Percentiles rank a stretch among this genome's conserved stretches.
phyloP scores from a whole-genome alignment of 345 rosid genomes.

The Euphorbia tirucalli region DNA sequence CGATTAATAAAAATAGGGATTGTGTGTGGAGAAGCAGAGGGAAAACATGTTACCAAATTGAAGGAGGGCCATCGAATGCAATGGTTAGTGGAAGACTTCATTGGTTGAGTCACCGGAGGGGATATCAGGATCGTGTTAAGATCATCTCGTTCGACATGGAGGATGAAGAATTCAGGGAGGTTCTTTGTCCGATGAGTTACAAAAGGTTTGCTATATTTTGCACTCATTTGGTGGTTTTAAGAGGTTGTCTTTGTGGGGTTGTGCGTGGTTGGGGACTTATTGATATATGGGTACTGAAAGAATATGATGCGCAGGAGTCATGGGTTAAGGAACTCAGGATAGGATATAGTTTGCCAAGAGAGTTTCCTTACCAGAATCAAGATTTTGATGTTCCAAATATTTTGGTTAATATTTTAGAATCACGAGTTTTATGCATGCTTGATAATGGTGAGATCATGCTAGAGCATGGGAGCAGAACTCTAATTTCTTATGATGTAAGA shows the following conservation, averaged over 20 bases:
- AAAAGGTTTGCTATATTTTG: neutral
- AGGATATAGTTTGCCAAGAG: slow-evolving; percentile 16
- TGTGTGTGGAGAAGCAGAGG: slow-evolving; percentile 29
- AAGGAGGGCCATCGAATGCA: slow-evolving; percentile 11
- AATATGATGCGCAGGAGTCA: slow-evolving; percentile 25
- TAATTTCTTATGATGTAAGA: slow-evolving; percentile 24
- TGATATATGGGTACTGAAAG: slow-evolving; percentile 33
- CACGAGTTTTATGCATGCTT: neutral
- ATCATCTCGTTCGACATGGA: slow-evolving; percentile 28
- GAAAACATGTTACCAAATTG: neutral
- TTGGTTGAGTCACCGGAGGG: slow-evolving; percentile 18
- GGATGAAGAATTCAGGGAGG: slow-evolving; percentile 25
- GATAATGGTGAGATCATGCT: slow-evolving; percentile 27
- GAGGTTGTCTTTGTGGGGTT: slow-evolving; percentile 26
- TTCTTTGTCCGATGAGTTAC: slow-evolving; percentile 16
- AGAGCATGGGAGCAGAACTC: slow-evolving; percentile 19
- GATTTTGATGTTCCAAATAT: slow-evolving; percentile 46
- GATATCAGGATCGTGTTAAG: neutral
- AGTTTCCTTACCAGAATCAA: neutral
- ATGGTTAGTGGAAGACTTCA: slow-evolving; percentile 31
- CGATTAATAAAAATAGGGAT: slow-evolving; percentile 32
- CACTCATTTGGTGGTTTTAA: slow-evolving; percentile 9
- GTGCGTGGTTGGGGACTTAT: neutral
- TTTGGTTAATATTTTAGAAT: neutral
- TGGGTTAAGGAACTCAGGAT: slow-evolving; percentile 30